A percentile compares a stretch with the other conserved stretches of the same genome.
Evolutionary conservation across 2,329 filamentous ascomycete species (phyloP).

Genomic region (Scolecobasidium constrictum): DNA sequence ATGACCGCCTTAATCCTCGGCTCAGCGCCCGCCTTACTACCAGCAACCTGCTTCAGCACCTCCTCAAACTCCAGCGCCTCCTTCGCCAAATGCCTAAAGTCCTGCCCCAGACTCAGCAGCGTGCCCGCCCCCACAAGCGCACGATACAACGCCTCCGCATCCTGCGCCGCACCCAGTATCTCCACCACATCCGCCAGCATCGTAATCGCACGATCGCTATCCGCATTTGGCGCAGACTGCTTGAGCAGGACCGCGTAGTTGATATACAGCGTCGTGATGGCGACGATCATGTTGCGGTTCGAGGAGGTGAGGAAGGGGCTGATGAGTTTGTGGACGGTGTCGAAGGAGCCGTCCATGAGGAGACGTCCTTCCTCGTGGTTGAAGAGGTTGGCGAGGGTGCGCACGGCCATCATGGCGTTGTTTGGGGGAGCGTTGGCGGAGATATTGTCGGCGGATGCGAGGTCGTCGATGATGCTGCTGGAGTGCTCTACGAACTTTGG

Average conservation of each 20-base stretch:
- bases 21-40: conserved; percentile 42
- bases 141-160: conserved; percentile 76
- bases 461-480: conserved; percentile 46
- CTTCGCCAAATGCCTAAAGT: conserved; percentile 47
- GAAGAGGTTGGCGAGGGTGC: conserved; percentile 77
- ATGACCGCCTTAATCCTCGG: conserved; percentile 49
- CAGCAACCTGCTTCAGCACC: conserved; percentile 35
- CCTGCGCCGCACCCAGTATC: conserved; percentile 55
- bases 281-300: conserved; percentile 75
- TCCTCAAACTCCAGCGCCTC: conserved; percentile 43
- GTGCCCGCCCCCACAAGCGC: conserved; percentile 77
- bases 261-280: conserved; percentile 69
- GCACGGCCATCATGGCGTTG: conserved; percentile 76
- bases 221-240: conserved; percentile 25
- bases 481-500: conserved; percentile 54
- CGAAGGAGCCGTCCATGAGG: conserved; percentile 44
- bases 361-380: conserved; percentile 58
- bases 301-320: conserved; percentile 41
- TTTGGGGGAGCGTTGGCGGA: conserved; percentile 52
- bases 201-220: conserved; percentile 37
- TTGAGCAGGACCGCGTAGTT: conserved; percentile 72
- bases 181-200: conserved; percentile 52
- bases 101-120: conserved; percentile 50
- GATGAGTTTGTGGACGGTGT: conserved; percentile 52
- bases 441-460: conserved; percentile 39